A percentile compares a stretch with the other conserved stretches of the same genome.
phyloP scores from a whole-genome alignment of 176 grass and related monocot species.

The Oryza nivara region DNA sequence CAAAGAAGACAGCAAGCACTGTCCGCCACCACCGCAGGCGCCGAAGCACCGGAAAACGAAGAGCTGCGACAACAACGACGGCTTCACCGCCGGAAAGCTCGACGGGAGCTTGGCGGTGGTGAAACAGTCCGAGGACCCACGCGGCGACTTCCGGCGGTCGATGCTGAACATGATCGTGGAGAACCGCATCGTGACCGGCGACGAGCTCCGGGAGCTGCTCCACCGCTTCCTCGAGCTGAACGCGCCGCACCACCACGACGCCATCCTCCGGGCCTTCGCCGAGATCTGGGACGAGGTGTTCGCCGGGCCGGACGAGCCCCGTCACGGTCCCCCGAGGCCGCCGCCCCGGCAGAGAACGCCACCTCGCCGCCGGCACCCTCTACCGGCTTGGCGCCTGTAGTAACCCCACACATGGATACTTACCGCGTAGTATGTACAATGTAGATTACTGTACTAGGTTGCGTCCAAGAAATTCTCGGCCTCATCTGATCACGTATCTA shows the following conservation, averaged over 20 bases:
- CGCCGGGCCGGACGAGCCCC: background rate
- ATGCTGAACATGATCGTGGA: conserved; percentile 81
- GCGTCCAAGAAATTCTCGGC: conserved; percentile 2
- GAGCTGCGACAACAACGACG: conserved; percentile 31
- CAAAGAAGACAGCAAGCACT: conserved; percentile 17
- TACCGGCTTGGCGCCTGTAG: conserved; percentile 44
- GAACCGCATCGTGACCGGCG: conserved; percentile 59
- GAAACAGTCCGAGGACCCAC: conserved; percentile 66
- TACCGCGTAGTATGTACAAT: background rate
- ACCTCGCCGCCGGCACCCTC: conserved; percentile 21
- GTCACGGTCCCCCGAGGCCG: background rate
- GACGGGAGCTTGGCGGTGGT: conserved; percentile 59
- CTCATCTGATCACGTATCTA: conserved; percentile 8
- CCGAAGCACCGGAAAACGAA: conserved; percentile 34
- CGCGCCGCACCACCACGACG: conserved; percentile 68
- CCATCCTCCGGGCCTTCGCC: conserved; percentile 76
- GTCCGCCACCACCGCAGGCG: background rate
- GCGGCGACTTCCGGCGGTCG: conserved; percentile 64
- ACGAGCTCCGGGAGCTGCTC: conserved; percentile 65
- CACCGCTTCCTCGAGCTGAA: conserved; percentile 77
- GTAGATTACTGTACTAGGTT: conserved; percentile 20
- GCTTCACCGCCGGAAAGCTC: background rate
- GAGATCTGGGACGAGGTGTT: conserved; percentile 78
- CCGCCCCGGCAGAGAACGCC: conserved; percentile 15
- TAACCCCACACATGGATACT: background rate